Percentiles rank a stretch among this genome's conserved stretches.
Evolutionary conservation across 139 green algal genomes (phyloP).

Genomic region (Chlamydomonas sp.): DNA sequence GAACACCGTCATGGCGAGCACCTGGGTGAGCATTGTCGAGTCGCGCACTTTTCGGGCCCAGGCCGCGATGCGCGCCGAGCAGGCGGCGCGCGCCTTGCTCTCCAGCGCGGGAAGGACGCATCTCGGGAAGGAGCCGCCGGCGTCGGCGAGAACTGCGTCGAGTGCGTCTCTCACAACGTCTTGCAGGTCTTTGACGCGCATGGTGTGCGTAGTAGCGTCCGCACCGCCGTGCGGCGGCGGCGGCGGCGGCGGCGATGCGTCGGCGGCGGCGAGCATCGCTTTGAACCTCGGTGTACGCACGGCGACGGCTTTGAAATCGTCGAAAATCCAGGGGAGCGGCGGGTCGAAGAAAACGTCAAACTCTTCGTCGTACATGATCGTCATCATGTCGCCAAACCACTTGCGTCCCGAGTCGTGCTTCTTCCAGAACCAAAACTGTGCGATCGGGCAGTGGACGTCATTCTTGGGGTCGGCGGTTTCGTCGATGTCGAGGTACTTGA

Average conservation of each 20-base stretch:
- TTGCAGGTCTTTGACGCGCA: too few species aligned
- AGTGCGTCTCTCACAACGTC: too few species aligned
- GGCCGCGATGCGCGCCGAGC: too few species aligned
- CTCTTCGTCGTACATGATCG: not conserved
- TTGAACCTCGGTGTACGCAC: not conserved
- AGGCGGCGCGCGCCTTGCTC: too few species aligned
- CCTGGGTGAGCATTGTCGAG: too few species aligned
- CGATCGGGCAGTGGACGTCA: not conserved
- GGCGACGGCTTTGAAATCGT: not conserved
- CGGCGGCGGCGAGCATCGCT: not conserved
- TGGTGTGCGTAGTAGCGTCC: too few species aligned
- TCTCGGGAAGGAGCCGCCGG: too few species aligned
- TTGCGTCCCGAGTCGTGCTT: not conserved
- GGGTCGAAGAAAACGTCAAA: not conserved
- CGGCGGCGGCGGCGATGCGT: not conserved
- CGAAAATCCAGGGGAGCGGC: not conserved
- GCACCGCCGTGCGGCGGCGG: too few species aligned
- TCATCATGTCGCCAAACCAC: not conserved
- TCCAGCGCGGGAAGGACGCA: too few species aligned
- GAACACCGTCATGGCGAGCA: not conserved
- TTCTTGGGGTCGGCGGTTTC: not conserved
- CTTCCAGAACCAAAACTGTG: not conserved
- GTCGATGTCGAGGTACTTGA: not conserved
- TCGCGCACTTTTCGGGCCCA: too few species aligned
- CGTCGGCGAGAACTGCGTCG: too few species aligned